Base-by-base conservation (phyloP, 108 stramenopile genomes). In the Cyclostephanos invisitatus region DNA sequence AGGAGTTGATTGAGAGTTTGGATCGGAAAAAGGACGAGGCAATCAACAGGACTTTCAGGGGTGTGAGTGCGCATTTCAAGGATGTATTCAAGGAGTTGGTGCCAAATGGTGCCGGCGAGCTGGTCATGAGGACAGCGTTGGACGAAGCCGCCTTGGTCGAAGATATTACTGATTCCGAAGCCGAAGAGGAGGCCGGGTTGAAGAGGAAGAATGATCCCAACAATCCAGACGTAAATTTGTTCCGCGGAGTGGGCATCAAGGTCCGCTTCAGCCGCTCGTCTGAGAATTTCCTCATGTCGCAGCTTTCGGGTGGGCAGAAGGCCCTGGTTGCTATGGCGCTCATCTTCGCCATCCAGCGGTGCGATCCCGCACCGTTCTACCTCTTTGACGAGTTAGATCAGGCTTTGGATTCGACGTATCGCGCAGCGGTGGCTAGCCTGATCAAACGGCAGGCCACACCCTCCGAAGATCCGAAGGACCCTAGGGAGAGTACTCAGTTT, bases 291-390 rank as follows among this genome's bases (percentile, higher is more conserved):
- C 64, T 87, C 35, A 97, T 97, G 96, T 87, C 90, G 25, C 95
- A 94, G 74, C 94, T 99, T 38, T 96, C 96, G 36, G 99, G 99
- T 9, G 99, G 99, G n/a, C 99, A 99, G 68, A 98, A 98, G 82
- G 97, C 99, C 1, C 85, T 99, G 59, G 98, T 99, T 15, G 98
- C 99, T 1, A 84, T 99, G 74, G 97, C 98, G 37, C 90, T 99
- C 61, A 98, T 99, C 64, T 99, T 99, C 79, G 98, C 99, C 9
- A 97, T 97, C 61, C 97, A 98, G 58, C 87, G 98, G 36, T 98
- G 97, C 75, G 99, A 99, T 77, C 98, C 98, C 35, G 99, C 98
- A 7, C 98, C 99, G 14, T 99, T 99, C 75, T 99, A 99, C 72
- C 89, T 99, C 32, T 99, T 99, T 81, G 99, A 99, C 74, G 99